Percentiles rank a stretch among this genome's conserved stretches.
phyloP scores from a whole-genome alignment of 208 protist genomes.

The Acanthamoeba healyi region DNA sequence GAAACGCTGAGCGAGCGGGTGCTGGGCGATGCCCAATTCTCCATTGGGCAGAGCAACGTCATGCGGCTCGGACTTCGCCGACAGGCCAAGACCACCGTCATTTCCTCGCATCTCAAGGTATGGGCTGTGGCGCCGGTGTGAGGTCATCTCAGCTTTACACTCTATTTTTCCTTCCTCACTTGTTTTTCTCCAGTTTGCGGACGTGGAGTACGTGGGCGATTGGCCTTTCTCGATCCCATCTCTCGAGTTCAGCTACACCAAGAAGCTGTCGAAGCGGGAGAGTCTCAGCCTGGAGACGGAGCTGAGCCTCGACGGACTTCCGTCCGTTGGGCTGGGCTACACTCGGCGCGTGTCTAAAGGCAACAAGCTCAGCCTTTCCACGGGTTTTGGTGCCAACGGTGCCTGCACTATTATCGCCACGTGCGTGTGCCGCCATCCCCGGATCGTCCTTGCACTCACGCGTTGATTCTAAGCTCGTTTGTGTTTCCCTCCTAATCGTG shows the following conservation, averaged over 20 bases:
- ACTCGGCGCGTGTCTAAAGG: constrained; percentile 27
- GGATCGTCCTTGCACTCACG: neutral
- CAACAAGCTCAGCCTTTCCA: constrained; percentile 56
- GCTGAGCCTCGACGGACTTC: neutral
- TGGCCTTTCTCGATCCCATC: constrained; percentile 60
- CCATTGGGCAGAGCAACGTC: constrained; percentile 17
- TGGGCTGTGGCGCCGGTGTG: too few relatives aligned
- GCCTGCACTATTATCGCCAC: constrained; percentile 27
- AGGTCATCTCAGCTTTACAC: too few relatives aligned
- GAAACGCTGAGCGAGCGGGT: constrained; percentile 49
- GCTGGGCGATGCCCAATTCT: constrained; percentile 71
- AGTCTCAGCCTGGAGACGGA: constrained; percentile 49
- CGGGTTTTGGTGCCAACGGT: constrained; percentile 15
- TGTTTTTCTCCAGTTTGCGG: constrained; percentile 13
- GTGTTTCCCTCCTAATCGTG: neutral
- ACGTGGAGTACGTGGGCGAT: constrained; percentile 54
- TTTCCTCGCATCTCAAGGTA: constrained; percentile 62
- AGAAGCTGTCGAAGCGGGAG: constrained; percentile 52
- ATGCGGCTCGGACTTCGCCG: constrained; percentile 41
- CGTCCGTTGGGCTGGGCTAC: constrained; percentile 29
- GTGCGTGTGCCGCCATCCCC: neutral
- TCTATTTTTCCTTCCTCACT: too few relatives aligned
- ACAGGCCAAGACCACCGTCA: constrained; percentile 53
- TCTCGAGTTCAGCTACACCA: constrained; percentile 8
- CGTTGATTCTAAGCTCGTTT: neutral